Percentiles rank a stretch among this genome's conserved stretches.
phyloP scores from a whole-genome alignment of 2,329 filamentous ascomycete genomes.

The Apiospora rasikravindrae region DNA sequence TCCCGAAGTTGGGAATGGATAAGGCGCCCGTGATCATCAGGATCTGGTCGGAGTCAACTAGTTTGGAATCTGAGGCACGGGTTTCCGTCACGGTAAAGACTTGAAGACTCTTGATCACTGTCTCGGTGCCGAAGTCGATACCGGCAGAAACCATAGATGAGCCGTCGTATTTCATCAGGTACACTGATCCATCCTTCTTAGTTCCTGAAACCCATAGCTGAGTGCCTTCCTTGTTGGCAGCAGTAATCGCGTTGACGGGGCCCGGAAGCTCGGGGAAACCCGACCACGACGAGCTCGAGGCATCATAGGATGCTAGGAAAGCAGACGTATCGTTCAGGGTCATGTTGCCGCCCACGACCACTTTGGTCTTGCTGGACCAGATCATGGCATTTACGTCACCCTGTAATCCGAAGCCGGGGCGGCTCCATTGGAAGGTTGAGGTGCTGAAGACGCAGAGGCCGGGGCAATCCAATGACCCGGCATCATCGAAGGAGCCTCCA shows the following conservation, averaged over 20 bases:
- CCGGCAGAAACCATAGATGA: constrained; percentile 71
- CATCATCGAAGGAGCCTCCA: constrained; percentile 81
- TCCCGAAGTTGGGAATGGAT: constrained; percentile 75
- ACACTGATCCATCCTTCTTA: constrained; percentile 68
- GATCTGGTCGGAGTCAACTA: constrained; percentile 70
- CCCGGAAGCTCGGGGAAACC: constrained; percentile 75
- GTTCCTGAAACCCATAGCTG: constrained; percentile 85
- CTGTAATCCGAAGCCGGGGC: constrained; percentile 72
- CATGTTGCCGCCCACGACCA: constrained; percentile 81
- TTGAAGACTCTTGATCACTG: constrained; percentile 79
- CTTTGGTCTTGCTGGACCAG: constrained; percentile 74
- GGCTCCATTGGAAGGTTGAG: constrained; percentile 75
- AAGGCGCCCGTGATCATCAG: constrained; percentile 88
- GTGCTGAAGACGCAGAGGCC: constrained; percentile 82
- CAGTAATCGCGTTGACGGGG: constrained; percentile 75
- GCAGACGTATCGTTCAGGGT: constrained; percentile 67
- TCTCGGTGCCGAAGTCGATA: constrained; percentile 66
- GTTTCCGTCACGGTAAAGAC: constrained; percentile 73
- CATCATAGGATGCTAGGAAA: constrained; percentile 75
- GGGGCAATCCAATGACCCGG: constrained; percentile 82
- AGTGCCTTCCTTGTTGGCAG: constrained; percentile 73
- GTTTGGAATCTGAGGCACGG: constrained; percentile 64
- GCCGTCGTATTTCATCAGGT: constrained; percentile 83
- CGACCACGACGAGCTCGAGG: constrained; percentile 69
- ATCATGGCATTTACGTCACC: constrained; percentile 75